phyloP scores from a whole-genome alignment of 768 basidiomycete genomes.

The Trametes meyenii region DNA sequence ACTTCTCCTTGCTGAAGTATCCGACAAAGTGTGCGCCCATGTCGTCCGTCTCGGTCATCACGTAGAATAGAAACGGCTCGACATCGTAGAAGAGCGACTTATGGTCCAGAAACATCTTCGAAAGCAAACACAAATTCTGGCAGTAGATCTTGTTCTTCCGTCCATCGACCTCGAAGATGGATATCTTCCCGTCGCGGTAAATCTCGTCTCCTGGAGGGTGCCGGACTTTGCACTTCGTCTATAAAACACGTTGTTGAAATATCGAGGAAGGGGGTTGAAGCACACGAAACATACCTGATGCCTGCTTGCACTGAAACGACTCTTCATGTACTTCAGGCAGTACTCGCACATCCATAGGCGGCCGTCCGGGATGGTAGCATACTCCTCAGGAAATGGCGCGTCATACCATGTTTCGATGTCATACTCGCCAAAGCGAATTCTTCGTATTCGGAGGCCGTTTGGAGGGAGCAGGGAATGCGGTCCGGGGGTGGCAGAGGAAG shows the following conservation, averaged over 20 bases:
- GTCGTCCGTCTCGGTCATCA: slow-evolving; percentile 91
- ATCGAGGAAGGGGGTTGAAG: not conserved
- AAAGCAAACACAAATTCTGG: slow-evolving; percentile 95
- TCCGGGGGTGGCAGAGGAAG: slow-evolving; percentile 39
- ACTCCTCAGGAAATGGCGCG: slow-evolving; percentile 98
- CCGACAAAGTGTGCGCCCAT: slow-evolving; percentile 93
- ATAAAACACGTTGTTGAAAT: not conserved
- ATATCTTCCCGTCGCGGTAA: slow-evolving; percentile 85
- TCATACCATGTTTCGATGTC: slow-evolving; percentile 99
- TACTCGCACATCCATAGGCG: slow-evolving; percentile 97
- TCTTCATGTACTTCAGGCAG: slow-evolving; percentile 98
- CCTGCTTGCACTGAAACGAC: slow-evolving; percentile 78
- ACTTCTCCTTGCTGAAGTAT: slow-evolving; percentile 99
- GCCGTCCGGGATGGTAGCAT: slow-evolving; percentile 89
- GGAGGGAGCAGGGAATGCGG: slow-evolving; percentile 48
- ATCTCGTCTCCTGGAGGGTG: slow-evolving; percentile 99
- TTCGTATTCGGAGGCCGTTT: slow-evolving; percentile 69
- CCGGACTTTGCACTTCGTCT: slow-evolving; percentile 94
- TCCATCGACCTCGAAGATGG: slow-evolving; percentile 97
- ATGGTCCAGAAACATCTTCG: slow-evolving; percentile 99
- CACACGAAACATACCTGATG: slow-evolving; percentile 63
- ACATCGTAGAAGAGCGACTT: slow-evolving; percentile 99
- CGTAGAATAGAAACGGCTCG: slow-evolving; percentile 98
- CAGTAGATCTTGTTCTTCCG: slow-evolving; percentile 99
- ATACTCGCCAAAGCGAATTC: slow-evolving; percentile 86